phyloP scores from a whole-genome alignment of 176 grass and related monocot genomes.

The Ampelocalamus luodianensis region DNA sequence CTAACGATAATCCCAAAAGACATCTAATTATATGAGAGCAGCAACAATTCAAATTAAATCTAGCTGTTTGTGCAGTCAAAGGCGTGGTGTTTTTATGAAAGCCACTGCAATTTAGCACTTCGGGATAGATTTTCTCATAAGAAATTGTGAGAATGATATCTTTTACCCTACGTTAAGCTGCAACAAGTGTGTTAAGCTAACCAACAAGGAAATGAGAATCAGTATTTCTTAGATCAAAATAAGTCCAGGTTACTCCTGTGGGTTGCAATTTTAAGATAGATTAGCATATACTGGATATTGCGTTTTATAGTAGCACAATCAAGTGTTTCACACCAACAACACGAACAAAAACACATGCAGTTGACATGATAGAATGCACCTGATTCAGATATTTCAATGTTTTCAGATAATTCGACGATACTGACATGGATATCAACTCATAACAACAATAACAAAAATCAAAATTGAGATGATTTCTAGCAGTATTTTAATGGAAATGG shows the following conservation, averaged over 20 bases:
- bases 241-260: neutral
- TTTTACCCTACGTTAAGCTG: neutral
- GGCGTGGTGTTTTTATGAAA: neutral
- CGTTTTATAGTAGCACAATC: neutral
- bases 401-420: neutral
- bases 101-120: neutral
- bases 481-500: neutral
- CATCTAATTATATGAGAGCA: too few relatives aligned
- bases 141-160: neutral
- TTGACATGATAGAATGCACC: neutral
- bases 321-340: neutral
- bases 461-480: neutral
- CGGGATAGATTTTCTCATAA: neutral
- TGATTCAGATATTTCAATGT: neutral
- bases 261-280: neutral
- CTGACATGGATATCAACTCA: too few relatives aligned
- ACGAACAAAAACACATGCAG: neutral
- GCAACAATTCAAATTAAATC: neutral
- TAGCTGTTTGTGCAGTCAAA: neutral
- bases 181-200: neutral
- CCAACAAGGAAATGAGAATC: neutral
- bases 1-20: too few relatives aligned
- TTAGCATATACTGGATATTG: neutral
- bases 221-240: neutral
- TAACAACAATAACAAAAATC: neutral